Base-by-base conservation (phyloP, 2,329 filamentous ascomycete genomes). In the Lasiodiplodia sp. region DNA sequence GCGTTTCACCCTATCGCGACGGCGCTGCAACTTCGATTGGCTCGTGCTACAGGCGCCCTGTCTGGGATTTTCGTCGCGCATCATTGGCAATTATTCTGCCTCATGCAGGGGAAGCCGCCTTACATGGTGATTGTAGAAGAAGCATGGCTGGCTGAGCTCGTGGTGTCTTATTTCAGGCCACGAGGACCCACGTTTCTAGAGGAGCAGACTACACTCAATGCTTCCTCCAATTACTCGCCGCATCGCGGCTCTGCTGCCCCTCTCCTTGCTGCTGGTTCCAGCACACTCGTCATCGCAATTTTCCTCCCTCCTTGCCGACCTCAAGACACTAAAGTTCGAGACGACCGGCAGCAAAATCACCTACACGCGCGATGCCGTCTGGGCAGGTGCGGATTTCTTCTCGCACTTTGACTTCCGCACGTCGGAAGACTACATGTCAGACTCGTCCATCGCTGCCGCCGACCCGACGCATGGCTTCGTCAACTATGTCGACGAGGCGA, bases 361-460 rank as follows among this genome's bases (percentile, higher is more conserved):
- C 18, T 64, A 64, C 47, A 64, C 44, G 4, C 60, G 60, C 5
- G 60, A 64, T 6, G 60, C 60, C 2, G 11, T 12, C 28, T 64
- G 60, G 60, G 4, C 21, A 2, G 60, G 60, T n/a, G 21, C 12
- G 4, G 51, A 47, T 62, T 85, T 85, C 76, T 85, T 83, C 71
- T 75, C 79, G 69, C 73, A 72, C 47, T 85, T 85, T 72, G 76
- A 80, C 52, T 81, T 82, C 71, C 84, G 80, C 72, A 69, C 63
- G 0, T 64, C 60, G 10, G 11, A 37, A 21, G 18, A 52, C n/a
- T 64, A 52, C 60, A 52, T 47, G 40, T 18, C 8, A 18, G 34
- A 16, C 12, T n/a, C 31, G 2, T 16, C 18, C 11, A 18, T 58
- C 40, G 37, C 23, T 4, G 11, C 28, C 25, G n/a, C 60, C 16